Evolutionary conservation across 345 rosid species (phyloP).

Genomic region (Nephelium lappaceum): DNA sequence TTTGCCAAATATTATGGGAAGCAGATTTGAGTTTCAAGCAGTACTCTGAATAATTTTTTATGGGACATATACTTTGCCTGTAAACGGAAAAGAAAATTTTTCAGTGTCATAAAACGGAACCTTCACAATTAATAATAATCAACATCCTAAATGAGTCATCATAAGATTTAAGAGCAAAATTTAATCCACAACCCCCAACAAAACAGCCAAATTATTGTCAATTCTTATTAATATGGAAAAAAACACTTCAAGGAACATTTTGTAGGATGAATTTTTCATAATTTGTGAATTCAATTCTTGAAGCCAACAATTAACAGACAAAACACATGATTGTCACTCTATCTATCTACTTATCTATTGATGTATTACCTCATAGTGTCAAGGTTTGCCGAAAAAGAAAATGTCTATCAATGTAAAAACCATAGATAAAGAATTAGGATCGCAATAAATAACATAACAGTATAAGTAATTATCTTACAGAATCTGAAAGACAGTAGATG

Average conservation of each 20-base stretch:
- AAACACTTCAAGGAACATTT: not conserved
- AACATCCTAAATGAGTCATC: not conserved
- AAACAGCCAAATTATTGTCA: not conserved
- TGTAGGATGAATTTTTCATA: not conserved
- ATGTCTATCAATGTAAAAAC: not conserved
- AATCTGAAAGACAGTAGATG: conserved; percentile 49
- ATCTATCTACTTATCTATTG: not conserved
- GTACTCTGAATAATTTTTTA: conserved; percentile 59
- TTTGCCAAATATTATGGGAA: conserved; percentile 61
- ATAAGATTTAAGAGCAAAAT: not conserved
- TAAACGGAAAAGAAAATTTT: not conserved
- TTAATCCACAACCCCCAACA: not conserved
- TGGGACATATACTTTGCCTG: conserved; percentile 52
- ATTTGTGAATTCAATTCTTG: not conserved
- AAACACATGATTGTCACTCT: not conserved
- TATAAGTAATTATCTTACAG: conserved; percentile 54
- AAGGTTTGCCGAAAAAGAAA: not conserved
- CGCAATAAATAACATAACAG: not conserved
- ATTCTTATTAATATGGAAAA: not conserved
- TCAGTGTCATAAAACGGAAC: not conserved
- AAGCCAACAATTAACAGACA: not conserved
- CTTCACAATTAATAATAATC: not conserved
- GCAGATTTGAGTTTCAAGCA: conserved; percentile 57
- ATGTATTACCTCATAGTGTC: not conserved
- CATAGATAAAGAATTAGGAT: not conserved